phyloP scores from a whole-genome alignment of 805 yeast species.

The Myxozyma vanderwaltii region DNA sequence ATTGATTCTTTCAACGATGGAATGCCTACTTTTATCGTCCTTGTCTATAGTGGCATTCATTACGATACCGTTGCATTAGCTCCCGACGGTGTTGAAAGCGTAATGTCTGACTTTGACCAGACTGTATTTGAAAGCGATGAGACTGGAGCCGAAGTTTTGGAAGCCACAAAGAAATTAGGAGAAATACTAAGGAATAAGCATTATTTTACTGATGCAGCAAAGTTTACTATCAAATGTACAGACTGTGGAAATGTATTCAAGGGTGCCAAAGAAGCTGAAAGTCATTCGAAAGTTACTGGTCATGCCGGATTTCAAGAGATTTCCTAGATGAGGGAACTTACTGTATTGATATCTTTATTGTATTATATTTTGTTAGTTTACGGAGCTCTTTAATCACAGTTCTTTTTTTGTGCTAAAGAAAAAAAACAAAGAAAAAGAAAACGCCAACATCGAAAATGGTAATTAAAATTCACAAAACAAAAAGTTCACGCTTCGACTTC shows the following conservation, averaged over 20 bases:
- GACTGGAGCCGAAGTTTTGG: constrained; percentile 44
- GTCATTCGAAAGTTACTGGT: constrained; percentile 64
- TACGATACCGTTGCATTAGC: constrained; percentile 63
- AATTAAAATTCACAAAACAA: no score
- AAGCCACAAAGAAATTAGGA: constrained; percentile 48
- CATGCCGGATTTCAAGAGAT: constrained; percentile 64
- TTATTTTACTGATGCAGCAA: constrained; percentile 66
- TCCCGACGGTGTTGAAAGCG: constrained; percentile 37
- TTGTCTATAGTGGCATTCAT: constrained; percentile 71
- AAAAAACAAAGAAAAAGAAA: not conserved
- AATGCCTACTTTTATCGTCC: constrained; percentile 50
- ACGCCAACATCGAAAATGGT: no score
- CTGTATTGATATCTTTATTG: not conserved
- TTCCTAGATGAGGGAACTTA: not conserved
- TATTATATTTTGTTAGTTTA: not conserved
- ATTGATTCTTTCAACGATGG: constrained; percentile 57
- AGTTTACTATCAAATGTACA: constrained; percentile 59
- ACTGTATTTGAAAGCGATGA: constrained; percentile 49
- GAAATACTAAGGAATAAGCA: constrained; percentile 52
- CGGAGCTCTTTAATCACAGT: not conserved
- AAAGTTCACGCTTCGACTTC: not conserved
- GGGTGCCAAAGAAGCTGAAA: constrained; percentile 66
- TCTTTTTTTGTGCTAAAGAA: not conserved
- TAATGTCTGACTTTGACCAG: constrained; percentile 42
- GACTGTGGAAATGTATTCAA: constrained; percentile 54